A percentile compares a stretch with the other conserved stretches of the same genome.
Evolutionary conservation across 2,329 filamentous ascomycete genomes (phyloP).

Genomic region (Thelonectria olida): DNA sequence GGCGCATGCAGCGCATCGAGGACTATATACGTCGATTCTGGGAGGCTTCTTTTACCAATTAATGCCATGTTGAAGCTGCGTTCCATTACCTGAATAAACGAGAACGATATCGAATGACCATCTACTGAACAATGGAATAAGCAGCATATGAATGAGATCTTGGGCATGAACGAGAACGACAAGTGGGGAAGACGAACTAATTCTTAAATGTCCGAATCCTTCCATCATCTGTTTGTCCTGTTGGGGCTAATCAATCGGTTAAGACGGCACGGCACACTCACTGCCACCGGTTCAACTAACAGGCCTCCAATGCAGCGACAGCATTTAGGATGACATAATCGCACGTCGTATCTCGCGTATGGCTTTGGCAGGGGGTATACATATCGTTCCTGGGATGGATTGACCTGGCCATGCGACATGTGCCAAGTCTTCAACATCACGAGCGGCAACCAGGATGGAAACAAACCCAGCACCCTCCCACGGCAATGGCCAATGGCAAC

Average conservation of each 20-base stretch:
- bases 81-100: not conserved
- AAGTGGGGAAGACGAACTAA: slow-evolving; percentile 1
- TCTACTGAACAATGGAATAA: not conserved
- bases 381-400: too few species aligned
- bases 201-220: not conserved
- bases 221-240: not conserved
- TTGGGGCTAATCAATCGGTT: not conserved
- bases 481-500: not conserved
- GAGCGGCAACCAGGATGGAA: not conserved
- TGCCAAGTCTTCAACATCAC: not conserved
- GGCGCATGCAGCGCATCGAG: too few species aligned
- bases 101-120: not conserved
- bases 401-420: not conserved
- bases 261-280: not conserved
- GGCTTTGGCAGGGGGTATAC: not conserved
- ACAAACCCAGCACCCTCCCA: not conserved
- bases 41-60: too few species aligned
- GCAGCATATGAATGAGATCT: too few species aligned
- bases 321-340: not conserved
- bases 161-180: slow-evolving; percentile 22
- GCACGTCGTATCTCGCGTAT: not conserved
- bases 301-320: not conserved
- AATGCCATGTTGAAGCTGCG: too few species aligned
- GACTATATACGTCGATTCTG: not conserved
- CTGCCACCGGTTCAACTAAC: not conserved